A percentile compares a stretch with the other conserved stretches of the same genome.
phyloP scores from a whole-genome alignment of 2,329 filamentous ascomycete species.

The Colletotrichum gigasporum region DNA sequence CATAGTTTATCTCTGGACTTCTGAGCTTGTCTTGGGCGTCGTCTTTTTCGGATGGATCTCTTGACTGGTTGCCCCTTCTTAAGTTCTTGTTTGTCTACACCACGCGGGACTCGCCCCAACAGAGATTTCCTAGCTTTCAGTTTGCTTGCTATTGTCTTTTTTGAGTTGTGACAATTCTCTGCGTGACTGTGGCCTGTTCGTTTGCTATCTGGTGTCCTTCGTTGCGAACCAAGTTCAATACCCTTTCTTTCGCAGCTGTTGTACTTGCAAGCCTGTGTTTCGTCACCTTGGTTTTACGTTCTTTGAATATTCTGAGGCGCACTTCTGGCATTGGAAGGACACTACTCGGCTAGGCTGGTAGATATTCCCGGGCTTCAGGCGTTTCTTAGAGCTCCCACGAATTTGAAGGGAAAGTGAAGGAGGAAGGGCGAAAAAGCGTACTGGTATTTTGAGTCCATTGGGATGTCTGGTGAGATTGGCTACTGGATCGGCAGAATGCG shows the following conservation, averaged over 20 bases:
- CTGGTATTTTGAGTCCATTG: too few species aligned
- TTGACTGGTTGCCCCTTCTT: constrained; percentile 23
- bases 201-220: not conserved
- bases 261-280: not conserved
- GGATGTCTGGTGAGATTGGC: too few species aligned
- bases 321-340: too few species aligned
- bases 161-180: constrained; percentile 24
- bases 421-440: too few species aligned
- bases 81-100: constrained; percentile 30
- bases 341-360: too few species aligned
- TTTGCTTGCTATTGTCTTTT: constrained; percentile 22
- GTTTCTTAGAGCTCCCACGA: too few species aligned
- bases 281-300: not conserved
- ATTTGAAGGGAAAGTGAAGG: too few species aligned
- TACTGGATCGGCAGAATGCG: too few species aligned
- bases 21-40: constrained; percentile 28
- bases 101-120: constrained; percentile 26
- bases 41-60: constrained; percentile 23
- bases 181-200: constrained; percentile 17
- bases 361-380: too few species aligned
- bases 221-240: not conserved
- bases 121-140: constrained; percentile 32
- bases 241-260: not conserved
- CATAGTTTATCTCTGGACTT: constrained; percentile 21
- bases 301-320: too few species aligned